A percentile compares a stretch with the other conserved stretches of the same genome.
These are phyloP conservation scores for Paecilomyces niveus DNA, from an alignment of 2,329 filamentous ascomycete species.

Conservation along the genomic window DNA sequence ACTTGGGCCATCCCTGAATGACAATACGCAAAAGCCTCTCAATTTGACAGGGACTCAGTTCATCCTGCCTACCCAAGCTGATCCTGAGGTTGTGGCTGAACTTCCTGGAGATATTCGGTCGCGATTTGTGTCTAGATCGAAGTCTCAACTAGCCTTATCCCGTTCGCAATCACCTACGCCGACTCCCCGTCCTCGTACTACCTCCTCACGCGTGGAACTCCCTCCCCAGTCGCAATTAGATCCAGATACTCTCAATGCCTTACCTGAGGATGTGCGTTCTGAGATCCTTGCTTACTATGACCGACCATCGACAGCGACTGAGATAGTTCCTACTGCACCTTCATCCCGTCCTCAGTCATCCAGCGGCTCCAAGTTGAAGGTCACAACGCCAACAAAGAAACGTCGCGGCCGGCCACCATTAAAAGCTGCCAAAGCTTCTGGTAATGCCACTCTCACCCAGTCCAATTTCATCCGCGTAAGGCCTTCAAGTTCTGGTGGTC, in stretches of 20 bases:
- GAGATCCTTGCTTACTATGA: conserved; percentile 72
- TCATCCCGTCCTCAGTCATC: conserved; percentile 40
- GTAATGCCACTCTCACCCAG: conserved; percentile 59
- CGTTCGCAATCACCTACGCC: conserved; percentile 29
- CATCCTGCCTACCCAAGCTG: conserved; percentile 72
- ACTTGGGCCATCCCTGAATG: conserved; percentile 24
- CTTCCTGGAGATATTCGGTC: conserved; percentile 76
- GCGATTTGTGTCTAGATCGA: conserved; percentile 59
- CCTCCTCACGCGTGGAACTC: conserved; percentile 31
- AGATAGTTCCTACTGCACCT: conserved; percentile 30
- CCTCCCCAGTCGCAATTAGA: conserved; percentile 73
- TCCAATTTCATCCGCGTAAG: conserved; percentile 59
- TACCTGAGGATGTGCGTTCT: conserved; percentile 78
- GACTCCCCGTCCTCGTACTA: conserved; percentile 8
- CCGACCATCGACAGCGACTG: conserved; percentile 18
- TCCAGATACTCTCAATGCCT: conserved; percentile 69
- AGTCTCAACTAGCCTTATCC: conserved; percentile 11
- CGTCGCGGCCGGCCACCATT: conserved; percentile 43
- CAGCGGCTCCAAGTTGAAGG: conserved; percentile 30
- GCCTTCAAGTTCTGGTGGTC: conserved; percentile 8
- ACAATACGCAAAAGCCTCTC: conserved; percentile 52
- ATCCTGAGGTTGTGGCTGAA: conserved; percentile 74
- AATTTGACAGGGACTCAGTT: conserved; percentile 88
- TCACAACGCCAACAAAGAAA: conserved; percentile 61
- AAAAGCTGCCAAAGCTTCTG: conserved; percentile 45